Evolutionary conservation across 345 rosid species (phyloP), one percentile per base, ranked within the genome.

Genomic region (Citrus unshiu): DNA sequence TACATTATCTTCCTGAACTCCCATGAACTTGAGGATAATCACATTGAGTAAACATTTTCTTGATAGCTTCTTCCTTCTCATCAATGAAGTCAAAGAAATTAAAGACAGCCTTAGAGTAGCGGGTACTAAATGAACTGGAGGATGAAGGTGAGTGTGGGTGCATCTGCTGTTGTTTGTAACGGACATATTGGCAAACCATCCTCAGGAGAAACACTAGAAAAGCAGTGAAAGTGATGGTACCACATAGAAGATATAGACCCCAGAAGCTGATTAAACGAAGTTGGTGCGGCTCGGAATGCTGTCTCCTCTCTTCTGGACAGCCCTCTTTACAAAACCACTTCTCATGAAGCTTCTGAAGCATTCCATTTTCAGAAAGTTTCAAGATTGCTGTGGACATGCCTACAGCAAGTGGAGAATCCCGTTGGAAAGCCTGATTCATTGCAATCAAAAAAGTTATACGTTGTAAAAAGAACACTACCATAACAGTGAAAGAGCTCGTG

Each of bases 331-430:
- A 89, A 70, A 95, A 87, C 99, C 99, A 92, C 62, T 78, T 87
- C 79, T 83, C 79, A 37, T 80, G 87, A 73, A 93, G 89, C 80
- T 79, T 80, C 76, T 92, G 93, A 70, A 95, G 88, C 81, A 85
- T 81, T 77, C 98, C 92, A 1, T 77, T 78, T 84, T 95, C 99
- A 0, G 97, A 90, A 30, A 95, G 97, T 77, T 87, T 87, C 75
- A 95, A 73, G 73, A 95, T 88, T 60, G 99, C 98, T 8, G 98
- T 91, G 21, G 99, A 95, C 70, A 95, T 87, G 85, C 92, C 98
- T 19, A 88, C 76, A 13, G 92, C 92, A 27, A 95, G 90, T 0
- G 92, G 90, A 64, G 98, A 93, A 25, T 81, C 98, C 78, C 89
- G 87, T 80, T 85, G 86, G 72, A 95, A 95, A 14, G 96, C 98